Evolutionary conservation across 2,329 filamentous ascomycete genomes (phyloP).

Genomic region (Fusarium sp.): DNA sequence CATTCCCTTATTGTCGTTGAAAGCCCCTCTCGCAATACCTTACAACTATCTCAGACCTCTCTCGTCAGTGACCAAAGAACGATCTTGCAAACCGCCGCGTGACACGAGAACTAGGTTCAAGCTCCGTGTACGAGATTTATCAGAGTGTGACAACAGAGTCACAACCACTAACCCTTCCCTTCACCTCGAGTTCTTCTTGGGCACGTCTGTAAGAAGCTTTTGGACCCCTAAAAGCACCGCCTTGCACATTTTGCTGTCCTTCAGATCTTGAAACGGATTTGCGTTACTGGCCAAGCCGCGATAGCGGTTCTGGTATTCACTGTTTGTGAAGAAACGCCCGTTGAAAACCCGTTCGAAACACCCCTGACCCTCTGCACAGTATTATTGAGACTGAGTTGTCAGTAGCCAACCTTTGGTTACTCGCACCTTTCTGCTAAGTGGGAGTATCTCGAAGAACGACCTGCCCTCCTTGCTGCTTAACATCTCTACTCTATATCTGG

Average conservation of each 20-base stretch:
- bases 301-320: slow-evolving; percentile 22
- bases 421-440: slow-evolving; percentile 4
- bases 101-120: slow-evolving; percentile 27
- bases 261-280: slow-evolving; percentile 28
- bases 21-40: slow-evolving; percentile 31
- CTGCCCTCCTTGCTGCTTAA: slow-evolving; percentile 6
- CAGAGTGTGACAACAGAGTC: slow-evolving; percentile 13
- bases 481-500: background rate
- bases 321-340: slow-evolving; percentile 25
- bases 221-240: background rate
- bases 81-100: slow-evolving; percentile 34
- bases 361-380: slow-evolving; percentile 9
- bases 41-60: slow-evolving; percentile 31
- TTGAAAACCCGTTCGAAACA: slow-evolving; percentile 24
- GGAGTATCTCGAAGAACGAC: slow-evolving; percentile 14
- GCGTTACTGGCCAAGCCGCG: slow-evolving; percentile 18
- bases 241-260: slow-evolving; percentile 26
- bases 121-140: slow-evolving; percentile 32
- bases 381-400: background rate
- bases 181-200: background rate
- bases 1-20: slow-evolving; percentile 27
- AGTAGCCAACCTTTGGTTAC: slow-evolving; percentile 3
- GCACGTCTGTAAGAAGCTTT: background rate
- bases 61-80: slow-evolving; percentile 30
- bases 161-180: slow-evolving; percentile 6